Conservation (phyloP, 179 eudicot genomes). For the Drosera spatulata region DNA sequence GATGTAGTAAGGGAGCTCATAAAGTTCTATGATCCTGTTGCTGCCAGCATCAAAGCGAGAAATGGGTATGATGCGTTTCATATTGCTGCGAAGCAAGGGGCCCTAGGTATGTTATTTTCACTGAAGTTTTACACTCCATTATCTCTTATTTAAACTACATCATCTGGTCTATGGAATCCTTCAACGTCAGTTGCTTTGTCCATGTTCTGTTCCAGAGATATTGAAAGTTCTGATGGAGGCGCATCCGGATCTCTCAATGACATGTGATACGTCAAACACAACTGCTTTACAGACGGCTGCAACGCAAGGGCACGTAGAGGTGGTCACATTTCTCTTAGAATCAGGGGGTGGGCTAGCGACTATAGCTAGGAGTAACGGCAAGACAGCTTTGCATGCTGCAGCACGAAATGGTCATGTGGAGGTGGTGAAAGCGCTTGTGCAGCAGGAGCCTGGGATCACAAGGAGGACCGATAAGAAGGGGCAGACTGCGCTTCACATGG, state of each 20-base stretch:
- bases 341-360: conserved; percentile 62
- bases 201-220: conserved; percentile 26
- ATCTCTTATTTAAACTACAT: neutral
- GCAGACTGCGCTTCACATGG: conserved; percentile 95
- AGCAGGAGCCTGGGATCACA: conserved; percentile 42
- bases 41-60: conserved; percentile 72
- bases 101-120: conserved; percentile 35
- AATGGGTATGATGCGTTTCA: conserved; percentile 87
- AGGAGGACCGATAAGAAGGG: conserved; percentile 75
- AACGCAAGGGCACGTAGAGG: conserved; percentile 71
- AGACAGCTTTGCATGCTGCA: conserved; percentile 83
- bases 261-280: conserved; percentile 70
- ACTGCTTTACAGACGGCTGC: conserved; percentile 93
- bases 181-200: conserved; percentile 1
- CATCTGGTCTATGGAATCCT: neutral
- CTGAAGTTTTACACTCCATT: neutral
- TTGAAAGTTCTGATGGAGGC: conserved; percentile 71
- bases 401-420: conserved; percentile 85
- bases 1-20: conserved; percentile 69
- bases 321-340: conserved; percentile 63
- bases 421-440: conserved; percentile 60
- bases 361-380: conserved; percentile 83
- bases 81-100: conserved; percentile 87
- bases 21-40: conserved; percentile 44
- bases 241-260: conserved; percentile 92